phyloP scores from a whole-genome alignment of 805 yeast genomes.

The Kluyveromyces nonfermentans region DNA sequence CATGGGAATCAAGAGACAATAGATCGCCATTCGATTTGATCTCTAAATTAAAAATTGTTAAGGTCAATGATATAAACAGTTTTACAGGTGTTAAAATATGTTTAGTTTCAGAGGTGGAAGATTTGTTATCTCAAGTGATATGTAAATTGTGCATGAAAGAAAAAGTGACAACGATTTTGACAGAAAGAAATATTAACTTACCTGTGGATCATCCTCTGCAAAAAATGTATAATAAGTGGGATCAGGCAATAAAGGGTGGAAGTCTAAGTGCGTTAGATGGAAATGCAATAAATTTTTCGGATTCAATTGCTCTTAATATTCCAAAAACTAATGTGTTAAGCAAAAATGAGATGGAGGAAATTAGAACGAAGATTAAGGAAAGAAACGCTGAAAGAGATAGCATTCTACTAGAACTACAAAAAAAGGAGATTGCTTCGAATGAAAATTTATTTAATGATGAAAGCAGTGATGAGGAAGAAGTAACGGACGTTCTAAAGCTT shows the following conservation, averaged over 20 bases:
- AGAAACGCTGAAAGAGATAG: constrained; percentile 33
- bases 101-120: constrained; percentile 64
- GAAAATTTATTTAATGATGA: constrained; percentile 19
- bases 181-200: constrained; percentile 43
- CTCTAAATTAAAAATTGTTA: constrained; percentile 46
- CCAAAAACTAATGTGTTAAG: constrained; percentile 40
- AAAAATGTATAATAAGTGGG: constrained; percentile 37
- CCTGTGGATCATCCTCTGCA: constrained; percentile 31
- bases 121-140: constrained; percentile 43
- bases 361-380: constrained; percentile 36
- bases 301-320: constrained; percentile 33
- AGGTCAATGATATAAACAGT: constrained; percentile 45
- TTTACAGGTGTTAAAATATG: constrained; percentile 69
- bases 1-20: constrained; percentile 63
- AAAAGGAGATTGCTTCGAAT: constrained; percentile 25
- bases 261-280: constrained; percentile 48
- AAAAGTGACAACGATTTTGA: constrained; percentile 61
- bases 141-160: constrained; percentile 52
- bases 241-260: constrained; percentile 30
- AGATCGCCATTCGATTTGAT: constrained; percentile 69
- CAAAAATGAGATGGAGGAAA: constrained; percentile 42
- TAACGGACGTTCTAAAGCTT: constrained; percentile 14
- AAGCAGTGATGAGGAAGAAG: constrained; percentile 28
- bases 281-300: constrained; percentile 44
- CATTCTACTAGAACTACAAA: constrained; percentile 26